A percentile compares a stretch with the other conserved stretches of the same genome.
Conservation (phyloP, 768 basidiomycete species). For the Termitomyces sp. region DNA sequence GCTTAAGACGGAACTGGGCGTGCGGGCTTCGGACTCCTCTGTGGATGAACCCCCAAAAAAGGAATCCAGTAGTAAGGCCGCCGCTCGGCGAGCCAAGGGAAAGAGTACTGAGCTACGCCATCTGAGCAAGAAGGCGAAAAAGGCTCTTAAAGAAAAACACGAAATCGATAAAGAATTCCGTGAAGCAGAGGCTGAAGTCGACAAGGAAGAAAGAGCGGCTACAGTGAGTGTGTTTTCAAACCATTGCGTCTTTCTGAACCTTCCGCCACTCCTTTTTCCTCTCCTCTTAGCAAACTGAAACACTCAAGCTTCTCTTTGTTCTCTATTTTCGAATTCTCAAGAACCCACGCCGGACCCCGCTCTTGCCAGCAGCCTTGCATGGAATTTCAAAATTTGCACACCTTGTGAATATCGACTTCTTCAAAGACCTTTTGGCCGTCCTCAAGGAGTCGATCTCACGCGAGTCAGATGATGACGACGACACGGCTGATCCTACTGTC, state of each 20-base stretch:
- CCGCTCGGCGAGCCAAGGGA: conserved; percentile 45
- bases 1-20: conserved; percentile 79
- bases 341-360: conserved; percentile 68
- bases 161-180: conserved; percentile 89
- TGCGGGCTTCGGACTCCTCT: conserved; percentile 71
- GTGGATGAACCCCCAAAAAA: conserved; percentile 50
- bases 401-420: conserved; percentile 97
- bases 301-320: conserved; percentile 93
- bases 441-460: conserved; percentile 73
- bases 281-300: conserved; percentile 89
- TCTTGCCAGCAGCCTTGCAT: conserved; percentile 83
- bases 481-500: conserved; percentile 28
- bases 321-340: conserved; percentile 97
- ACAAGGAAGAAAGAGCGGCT: conserved; percentile 82
- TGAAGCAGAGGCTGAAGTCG: conserved; percentile 92
- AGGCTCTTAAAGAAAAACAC: conserved; percentile 81
- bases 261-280: background rate
- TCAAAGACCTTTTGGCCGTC: conserved; percentile 89
- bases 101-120: conserved; percentile 64
- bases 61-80: conserved; percentile 40
- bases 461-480: conserved; percentile 33
- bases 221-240: conserved; percentile 50
- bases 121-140: conserved; percentile 90
- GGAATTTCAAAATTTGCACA: conserved; percentile 94
- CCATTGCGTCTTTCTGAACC: background rate